Percentiles rank a stretch among this genome's conserved stretches.
Conservation (phyloP, 1,139 yeast genomes). For the Saccharomyces uvarum region DNA sequence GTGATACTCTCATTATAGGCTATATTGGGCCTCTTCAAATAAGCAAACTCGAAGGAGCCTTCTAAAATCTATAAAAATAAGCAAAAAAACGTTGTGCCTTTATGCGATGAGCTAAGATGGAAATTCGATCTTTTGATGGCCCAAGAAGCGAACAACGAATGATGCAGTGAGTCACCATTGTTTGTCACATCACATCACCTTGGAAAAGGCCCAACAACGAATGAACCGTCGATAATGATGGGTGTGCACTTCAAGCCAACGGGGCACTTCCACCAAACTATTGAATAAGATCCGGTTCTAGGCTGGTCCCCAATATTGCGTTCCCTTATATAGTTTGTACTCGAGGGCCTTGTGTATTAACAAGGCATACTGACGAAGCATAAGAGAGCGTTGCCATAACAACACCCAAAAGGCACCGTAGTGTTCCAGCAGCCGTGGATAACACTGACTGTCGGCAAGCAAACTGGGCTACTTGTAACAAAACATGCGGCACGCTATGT, state of each 20-base stretch:
- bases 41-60: background rate
- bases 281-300: background rate
- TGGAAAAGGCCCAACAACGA: background rate
- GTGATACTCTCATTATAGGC: constrained; percentile 12
- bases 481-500: background rate
- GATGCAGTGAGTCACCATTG: background rate
- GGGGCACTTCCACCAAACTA: too few relatives aligned
- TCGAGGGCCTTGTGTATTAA: background rate
- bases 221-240: background rate
- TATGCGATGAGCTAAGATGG: background rate
- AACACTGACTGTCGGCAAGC: background rate
- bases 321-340: background rate
- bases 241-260: background rate
- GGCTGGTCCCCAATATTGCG: background rate
- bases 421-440: background rate
- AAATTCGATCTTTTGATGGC: background rate
- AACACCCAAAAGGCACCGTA: background rate
- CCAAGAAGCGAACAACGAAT: background rate
- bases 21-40: background rate
- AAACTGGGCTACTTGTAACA: too few relatives aligned
- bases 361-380: background rate
- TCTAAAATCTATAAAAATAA: background rate
- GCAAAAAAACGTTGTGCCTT: background rate
- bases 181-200: background rate
- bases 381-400: background rate